Evolutionary conservation across 129 eudicot species (phyloP).

Genomic region (Escallonia rubra): DNA sequence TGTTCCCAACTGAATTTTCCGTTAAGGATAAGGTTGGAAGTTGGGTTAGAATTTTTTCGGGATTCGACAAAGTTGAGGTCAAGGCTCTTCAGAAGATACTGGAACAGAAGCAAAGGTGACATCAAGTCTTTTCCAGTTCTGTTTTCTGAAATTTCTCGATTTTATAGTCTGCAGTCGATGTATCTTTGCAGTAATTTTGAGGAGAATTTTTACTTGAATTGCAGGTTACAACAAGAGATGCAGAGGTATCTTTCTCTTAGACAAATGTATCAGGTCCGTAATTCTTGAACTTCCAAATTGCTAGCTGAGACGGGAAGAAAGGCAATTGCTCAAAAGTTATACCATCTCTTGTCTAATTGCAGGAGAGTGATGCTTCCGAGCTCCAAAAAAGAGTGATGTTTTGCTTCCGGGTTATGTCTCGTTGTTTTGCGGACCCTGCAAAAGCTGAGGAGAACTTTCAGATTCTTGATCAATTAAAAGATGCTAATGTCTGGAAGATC

Average conservation of each 20-base stretch:
- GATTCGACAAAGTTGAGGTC: slow-evolving; percentile 77
- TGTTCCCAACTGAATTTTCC: slow-evolving; percentile 72
- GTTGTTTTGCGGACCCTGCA: slow-evolving; percentile 66
- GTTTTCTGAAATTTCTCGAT: no score
- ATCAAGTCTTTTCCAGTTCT: neutral
- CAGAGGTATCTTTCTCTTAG: slow-evolving; percentile 71
- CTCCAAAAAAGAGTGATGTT: slow-evolving; percentile 49
- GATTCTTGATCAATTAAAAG: slow-evolving; percentile 80
- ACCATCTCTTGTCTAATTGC: slow-evolving; percentile 18
- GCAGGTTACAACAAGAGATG: slow-evolving; percentile 91
- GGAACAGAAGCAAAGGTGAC: slow-evolving; percentile 89
- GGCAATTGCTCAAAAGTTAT: slow-evolving; percentile 14
- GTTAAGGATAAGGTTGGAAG: slow-evolving; percentile 61
- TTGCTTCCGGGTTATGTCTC: slow-evolving; percentile 67
- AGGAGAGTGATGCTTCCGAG: slow-evolving; percentile 69
- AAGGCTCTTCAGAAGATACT: slow-evolving; percentile 86
- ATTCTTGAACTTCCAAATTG: slow-evolving; percentile 5
- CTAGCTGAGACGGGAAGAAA: neutral
- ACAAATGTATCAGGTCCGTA: slow-evolving; percentile 66
- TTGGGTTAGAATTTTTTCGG: slow-evolving; percentile 73
- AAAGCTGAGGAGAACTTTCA: slow-evolving; percentile 76
- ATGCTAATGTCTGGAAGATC: slow-evolving; percentile 77
- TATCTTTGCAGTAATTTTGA: slow-evolving; percentile 22
- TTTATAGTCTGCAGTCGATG: neutral
- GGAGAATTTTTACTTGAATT: slow-evolving; percentile 30